These are phyloP conservation scores for Pseudogymnoascus sp. DNA, from an alignment of 2,329 filamentous ascomycete genomes.

Conservation along the genomic window DNA sequence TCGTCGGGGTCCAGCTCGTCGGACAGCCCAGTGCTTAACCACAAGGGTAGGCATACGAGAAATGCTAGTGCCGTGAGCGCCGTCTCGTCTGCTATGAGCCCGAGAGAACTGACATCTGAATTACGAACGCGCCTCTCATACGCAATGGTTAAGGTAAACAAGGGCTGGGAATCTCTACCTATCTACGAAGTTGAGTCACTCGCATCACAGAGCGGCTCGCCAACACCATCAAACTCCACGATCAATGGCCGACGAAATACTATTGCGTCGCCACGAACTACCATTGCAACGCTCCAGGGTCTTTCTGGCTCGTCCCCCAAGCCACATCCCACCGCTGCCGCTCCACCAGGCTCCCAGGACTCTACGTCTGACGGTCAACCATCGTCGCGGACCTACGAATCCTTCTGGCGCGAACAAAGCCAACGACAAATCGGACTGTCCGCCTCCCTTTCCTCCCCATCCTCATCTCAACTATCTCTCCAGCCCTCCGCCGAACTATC, in stretches of 20 bases:
- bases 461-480: conserved; percentile 18
- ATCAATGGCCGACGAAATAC: conserved; percentile 44
- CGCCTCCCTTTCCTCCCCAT: conserved; percentile 44
- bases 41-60: conserved; percentile 49
- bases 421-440: conserved; percentile 29
- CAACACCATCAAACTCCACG: conserved; percentile 50
- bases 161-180: conserved; percentile 75
- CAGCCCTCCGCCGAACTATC: conserved; percentile 33
- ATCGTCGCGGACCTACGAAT: conserved; percentile 33
- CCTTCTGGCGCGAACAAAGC: conserved; percentile 37
- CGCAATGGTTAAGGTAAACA: conserved; percentile 86
- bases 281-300: conserved; percentile 30
- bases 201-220: conserved; percentile 60
- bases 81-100: conserved; percentile 50
- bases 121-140: conserved; percentile 80
- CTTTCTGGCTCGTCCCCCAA: conserved; percentile 13
- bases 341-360: conserved; percentile 26
- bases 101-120: conserved; percentile 52
- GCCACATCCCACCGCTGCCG: conserved; percentile 13
- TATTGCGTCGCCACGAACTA: conserved; percentile 46
- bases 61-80: conserved; percentile 62
- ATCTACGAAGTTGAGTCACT: conserved; percentile 71
- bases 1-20: conserved; percentile 37
- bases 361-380: conserved; percentile 27
- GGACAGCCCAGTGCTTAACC: conserved; percentile 31